Conservation (phyloP, 495 filamentous ascomycete species). For the Penicillium pancosmium region DNA sequence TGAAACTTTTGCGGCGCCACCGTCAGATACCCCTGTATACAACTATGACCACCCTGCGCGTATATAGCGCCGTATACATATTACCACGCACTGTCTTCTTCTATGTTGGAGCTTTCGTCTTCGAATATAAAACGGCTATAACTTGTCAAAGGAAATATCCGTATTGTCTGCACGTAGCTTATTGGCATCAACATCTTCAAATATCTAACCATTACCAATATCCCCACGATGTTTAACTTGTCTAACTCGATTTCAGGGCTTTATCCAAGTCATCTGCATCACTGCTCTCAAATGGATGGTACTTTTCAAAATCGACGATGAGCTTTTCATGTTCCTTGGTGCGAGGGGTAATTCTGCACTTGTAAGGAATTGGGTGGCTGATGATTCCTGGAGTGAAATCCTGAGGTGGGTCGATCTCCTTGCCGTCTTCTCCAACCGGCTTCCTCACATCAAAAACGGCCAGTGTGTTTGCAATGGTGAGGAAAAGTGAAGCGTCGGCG, state of each 20-base stretch:
- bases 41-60: no score
- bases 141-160: no score
- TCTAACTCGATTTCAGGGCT: not conserved
- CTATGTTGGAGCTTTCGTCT: no score
- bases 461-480: constrained; percentile 32
- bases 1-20: no score
- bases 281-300: constrained; percentile 6
- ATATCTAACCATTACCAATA: no score
- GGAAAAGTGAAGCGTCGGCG: constrained; percentile 32
- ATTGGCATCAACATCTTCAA: no score
- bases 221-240: not conserved
- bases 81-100: no score
- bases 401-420: constrained; percentile 10
- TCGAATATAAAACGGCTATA: no score
- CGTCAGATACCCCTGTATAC: no score
- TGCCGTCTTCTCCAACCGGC: constrained; percentile 12
- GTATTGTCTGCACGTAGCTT: no score
- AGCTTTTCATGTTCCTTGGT: constrained; percentile 11
- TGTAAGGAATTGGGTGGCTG: constrained; percentile 12
- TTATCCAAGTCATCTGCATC: constrained; percentile 5
- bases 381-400: constrained; percentile 19
- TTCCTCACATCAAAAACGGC: constrained; percentile 41
- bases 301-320: constrained; percentile 10
- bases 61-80: no score
- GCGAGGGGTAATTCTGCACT: constrained; percentile 10